Conservation (phyloP, 129 eudicot species). For the Flaveria bidentis region DNA sequence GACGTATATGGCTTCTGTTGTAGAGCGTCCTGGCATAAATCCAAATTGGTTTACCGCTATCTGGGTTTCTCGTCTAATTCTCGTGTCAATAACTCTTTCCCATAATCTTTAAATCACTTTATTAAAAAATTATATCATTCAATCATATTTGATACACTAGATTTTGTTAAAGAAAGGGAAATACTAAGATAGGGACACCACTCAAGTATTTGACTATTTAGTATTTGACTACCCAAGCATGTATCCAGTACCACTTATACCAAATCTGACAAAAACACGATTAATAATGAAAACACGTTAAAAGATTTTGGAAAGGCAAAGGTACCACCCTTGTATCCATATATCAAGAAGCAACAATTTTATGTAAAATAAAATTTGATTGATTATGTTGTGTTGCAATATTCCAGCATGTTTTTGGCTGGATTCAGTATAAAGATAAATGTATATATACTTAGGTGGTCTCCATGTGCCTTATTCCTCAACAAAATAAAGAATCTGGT, state of each 20-base stretch:
- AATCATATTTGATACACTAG: neutral
- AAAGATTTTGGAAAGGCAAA: neutral
- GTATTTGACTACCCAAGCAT: neutral
- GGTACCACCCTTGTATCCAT: neutral
- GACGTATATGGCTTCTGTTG: too few species aligned
- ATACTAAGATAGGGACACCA: neutral
- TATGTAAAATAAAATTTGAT: neutral
- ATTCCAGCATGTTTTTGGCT: neutral
- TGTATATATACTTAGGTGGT: neutral
- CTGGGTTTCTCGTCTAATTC: too few species aligned
- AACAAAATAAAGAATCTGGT: neutral
- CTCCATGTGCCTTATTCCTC: neutral
- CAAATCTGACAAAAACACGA: neutral
- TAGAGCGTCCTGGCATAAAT: too few species aligned
- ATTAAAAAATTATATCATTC: conserved; percentile 4
- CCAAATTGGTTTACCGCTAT: too few species aligned
- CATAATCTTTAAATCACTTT: neutral
- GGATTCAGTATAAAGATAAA: neutral
- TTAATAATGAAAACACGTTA: neutral
- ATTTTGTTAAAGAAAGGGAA: conserved; percentile 2
- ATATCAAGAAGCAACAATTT: neutral
- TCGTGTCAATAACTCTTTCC: too few species aligned
- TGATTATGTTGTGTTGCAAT: neutral
- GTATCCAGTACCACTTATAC: neutral
- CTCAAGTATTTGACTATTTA: neutral